A percentile compares a stretch with the other conserved stretches of the same genome.
These are phyloP conservation scores for Aspergillus calidoustus DNA, from an alignment of 2,329 filamentous ascomycete species.

Conservation along the genomic window DNA sequence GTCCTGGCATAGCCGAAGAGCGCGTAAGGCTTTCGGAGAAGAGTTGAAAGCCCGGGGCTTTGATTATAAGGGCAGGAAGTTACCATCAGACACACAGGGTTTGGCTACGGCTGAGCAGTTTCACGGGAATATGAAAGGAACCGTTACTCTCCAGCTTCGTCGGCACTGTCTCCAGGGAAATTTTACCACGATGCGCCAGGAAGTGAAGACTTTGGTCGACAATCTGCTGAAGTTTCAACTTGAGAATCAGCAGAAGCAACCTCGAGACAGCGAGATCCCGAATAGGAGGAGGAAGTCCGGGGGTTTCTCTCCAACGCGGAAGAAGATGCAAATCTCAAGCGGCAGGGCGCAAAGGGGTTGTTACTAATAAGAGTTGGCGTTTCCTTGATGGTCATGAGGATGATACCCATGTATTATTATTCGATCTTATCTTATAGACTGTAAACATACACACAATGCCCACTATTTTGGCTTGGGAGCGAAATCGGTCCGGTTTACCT, in stretches of 20 bases:
- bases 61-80: constrained; percentile 37
- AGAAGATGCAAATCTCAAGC: background rate
- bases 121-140: constrained; percentile 39
- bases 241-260: background rate
- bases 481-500: background rate
- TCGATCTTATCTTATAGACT: background rate
- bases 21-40: constrained; percentile 50
- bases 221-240: constrained; percentile 18
- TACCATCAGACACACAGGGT: constrained; percentile 8
- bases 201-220: constrained; percentile 24
- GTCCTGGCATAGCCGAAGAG: constrained; percentile 49
- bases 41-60: constrained; percentile 54
- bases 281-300: too few relatives aligned
- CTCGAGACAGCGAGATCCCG: background rate
- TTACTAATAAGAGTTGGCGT: background rate
- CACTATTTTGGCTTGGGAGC: background rate
- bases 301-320: background rate
- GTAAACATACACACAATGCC: background rate
- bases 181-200: constrained; percentile 22
- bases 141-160: constrained; percentile 37
- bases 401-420: constrained; percentile 18
- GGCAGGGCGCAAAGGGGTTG: background rate
- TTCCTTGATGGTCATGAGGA: background rate
- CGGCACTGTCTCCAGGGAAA: constrained; percentile 17
- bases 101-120: constrained; percentile 14